phyloP scores from a whole-genome alignment of 805 yeast genomes.

The Starmerella floricola region DNA sequence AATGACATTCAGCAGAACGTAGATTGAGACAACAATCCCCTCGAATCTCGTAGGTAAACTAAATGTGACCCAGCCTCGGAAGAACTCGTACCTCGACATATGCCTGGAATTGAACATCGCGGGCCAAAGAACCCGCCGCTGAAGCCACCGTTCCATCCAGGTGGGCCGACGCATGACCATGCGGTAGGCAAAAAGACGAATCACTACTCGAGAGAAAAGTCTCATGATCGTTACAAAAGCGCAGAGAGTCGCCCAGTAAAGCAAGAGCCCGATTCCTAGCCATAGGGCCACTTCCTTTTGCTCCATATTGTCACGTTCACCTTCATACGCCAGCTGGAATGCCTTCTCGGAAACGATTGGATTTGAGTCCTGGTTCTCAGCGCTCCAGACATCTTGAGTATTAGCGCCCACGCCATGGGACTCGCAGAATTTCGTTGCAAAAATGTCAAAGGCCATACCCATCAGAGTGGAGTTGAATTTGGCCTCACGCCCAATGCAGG shows the following conservation, averaged over 20 bases:
- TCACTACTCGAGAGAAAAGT: background rate
- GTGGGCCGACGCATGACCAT: constrained; percentile 22
- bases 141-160: constrained; percentile 15
- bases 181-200: constrained; percentile 21
- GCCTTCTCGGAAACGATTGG: constrained; percentile 12
- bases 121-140: constrained; percentile 29
- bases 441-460: constrained; percentile 28
- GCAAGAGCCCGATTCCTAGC: constrained; percentile 26
- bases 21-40: constrained; percentile 33
- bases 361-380: constrained; percentile 2
- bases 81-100: constrained; percentile 22
- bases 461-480: constrained; percentile 17
- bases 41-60: constrained; percentile 46
- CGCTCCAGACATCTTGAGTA: constrained; percentile 14
- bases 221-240: constrained; percentile 4
- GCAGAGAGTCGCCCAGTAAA: constrained; percentile 26
- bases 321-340: constrained; percentile 18
- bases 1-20: constrained; percentile 30
- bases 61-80: constrained; percentile 19
- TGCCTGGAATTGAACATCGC: constrained; percentile 29
- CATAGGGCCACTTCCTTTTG: constrained; percentile 26
- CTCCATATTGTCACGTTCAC: constrained; percentile 16
- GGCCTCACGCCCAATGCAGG: constrained; percentile 25
- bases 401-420: constrained; percentile 13
- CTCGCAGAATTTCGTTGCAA: constrained; percentile 22